Percentiles rank a stretch among this genome's conserved stretches.
Conservation (phyloP, 345 rosid species). For the Syzygium aromaticum region DNA sequence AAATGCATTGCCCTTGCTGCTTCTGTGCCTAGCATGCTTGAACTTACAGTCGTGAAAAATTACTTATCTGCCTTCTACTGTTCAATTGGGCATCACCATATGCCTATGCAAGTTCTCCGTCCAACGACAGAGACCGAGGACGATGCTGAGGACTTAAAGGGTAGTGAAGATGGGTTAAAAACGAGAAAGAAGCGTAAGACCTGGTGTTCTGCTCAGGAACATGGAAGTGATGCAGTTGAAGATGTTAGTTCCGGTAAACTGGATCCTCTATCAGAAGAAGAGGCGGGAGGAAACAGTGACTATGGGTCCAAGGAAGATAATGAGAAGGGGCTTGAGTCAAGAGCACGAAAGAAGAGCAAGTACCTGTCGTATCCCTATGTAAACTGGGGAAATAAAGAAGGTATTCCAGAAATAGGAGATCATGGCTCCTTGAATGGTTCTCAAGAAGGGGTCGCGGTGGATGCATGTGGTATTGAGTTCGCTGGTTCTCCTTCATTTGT, state of each 20-base stretch:
- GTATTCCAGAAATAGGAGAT: conserved; percentile 15
- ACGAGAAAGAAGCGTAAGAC: conserved; percentile 27
- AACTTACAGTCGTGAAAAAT: conserved; percentile 30
- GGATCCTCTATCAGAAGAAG: conserved; percentile 1
- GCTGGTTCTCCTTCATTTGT: conserved; percentile 41
- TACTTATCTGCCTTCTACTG: conserved; percentile 47
- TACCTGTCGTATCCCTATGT: conserved; percentile 61
- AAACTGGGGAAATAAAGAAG: conserved; percentile 24
- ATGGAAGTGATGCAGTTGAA: conserved; percentile 11
- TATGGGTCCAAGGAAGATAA: conserved; percentile 1
- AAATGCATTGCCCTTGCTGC: conserved; percentile 38
- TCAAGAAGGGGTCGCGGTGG: conserved; percentile 8
- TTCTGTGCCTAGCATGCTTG: conserved; percentile 35
- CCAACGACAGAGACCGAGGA: conserved; percentile 16
- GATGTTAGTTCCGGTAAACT: conserved; percentile 3
- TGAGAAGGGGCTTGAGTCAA: conserved; percentile 28
- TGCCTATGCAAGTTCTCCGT: conserved; percentile 39
- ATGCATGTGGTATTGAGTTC: conserved; percentile 14
- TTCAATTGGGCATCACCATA: conserved; percentile 40
- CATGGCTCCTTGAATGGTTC: conserved; percentile 2
- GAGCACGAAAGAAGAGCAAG: conserved; percentile 66
- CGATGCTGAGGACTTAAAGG: background rate
- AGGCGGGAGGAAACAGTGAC: background rate
- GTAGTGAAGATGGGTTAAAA: conserved; percentile 8
- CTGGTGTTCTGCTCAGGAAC: background rate